Evolutionary conservation across 202 grass and related monocot genomes (phyloP), one percentile per base, ranked within the genome.

Genomic region (Digitaria exilis): DNA sequence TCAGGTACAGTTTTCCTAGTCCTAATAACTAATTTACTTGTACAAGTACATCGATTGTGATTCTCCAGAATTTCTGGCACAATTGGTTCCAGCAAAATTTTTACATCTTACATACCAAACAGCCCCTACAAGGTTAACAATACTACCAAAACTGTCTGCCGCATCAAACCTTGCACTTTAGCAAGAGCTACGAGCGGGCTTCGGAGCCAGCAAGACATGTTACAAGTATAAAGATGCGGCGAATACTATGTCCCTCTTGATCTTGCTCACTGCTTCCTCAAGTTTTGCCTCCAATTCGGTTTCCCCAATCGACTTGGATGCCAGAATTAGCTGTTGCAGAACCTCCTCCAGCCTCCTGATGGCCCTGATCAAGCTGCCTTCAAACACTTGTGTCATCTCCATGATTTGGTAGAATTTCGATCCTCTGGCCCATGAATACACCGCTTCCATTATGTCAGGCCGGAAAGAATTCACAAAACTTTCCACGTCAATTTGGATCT

Each of bases 161-260:
- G 21, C 39, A 6, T 55, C 21, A 56, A 32, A 55, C 57, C 8
- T 73, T 39, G 9, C 16, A 67, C 21, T 5, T 16, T 4, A 17
- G 5, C 60, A 54, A n/a, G 4, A 65, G 14, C 35, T 69, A 71
- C 19, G 5, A 3, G 4, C 1, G 13, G 39, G 0, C 31, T 68
- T 3, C 11, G 11, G 43, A 60, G 56, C 70, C 76, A 85, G 5
- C 59, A 66, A 45, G 24, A n/a, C 6, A 2, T 41, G 42, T 71
- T 91, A 98, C 85, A 98, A 71, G 86, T 98, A 98, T 50, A 99
- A 60, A 16, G 96, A 99, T 55, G 96, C 89, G 0, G 96, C 96
- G 17, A 99, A 99, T 32, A 99, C 91, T 28, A 99, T 99, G 57
- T 99, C 96, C 49, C 91, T 86, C 84, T 96, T 99, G 68, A 99